Evolutionary conservation across 768 basidiomycete species (phyloP), one percentile per base, ranked within the genome.

Genomic region (Trametes villosa): DNA sequence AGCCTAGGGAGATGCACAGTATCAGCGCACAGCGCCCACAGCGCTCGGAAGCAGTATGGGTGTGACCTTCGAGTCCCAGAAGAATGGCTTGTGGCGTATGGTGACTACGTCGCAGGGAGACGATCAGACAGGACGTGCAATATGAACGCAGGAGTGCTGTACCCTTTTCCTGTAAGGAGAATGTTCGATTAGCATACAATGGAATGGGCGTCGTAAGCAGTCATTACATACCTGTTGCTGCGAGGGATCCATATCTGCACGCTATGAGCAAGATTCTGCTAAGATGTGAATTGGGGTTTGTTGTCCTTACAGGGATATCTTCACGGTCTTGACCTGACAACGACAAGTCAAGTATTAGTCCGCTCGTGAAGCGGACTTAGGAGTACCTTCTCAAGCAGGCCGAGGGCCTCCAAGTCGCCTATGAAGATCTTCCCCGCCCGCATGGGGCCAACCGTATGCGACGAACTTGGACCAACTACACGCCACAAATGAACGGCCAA

Each of bases 391-490:
- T 89, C 83, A 40, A 96, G 75, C 51, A 96, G 66, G 24, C 77
- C 77, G 24, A 94, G 71, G 49, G 91, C 86, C 57, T 83, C 75
- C 26, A 94, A 77, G 72, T 94, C 91, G 44, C 80, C 77, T 62
- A 93, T 86, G 72, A 96, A 96, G 65, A 96, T 96, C 59, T 86
- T 92, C 9, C 88, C 92, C 17, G 94, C 94, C 4, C 95, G 85
- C 94, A 96, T 96, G n/a, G 88, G 87, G 0, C 88, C 88, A 31
- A 89, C 86, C 0, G 87, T 89, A 69, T 89, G 87, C 1, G 83
- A 84, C 41, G 81, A 83, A 46, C 79, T 82, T 11, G 87, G 85
- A 3, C 85, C 85, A 34, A 83, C 83, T 83, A 30, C n/a, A 22
- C 38, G 29, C 24, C 22, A 29, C 48, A 30, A 24, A n/a, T 50